Evolutionary conservation across 2,329 filamentous ascomycete genomes (phyloP).

Genomic region (Corniculantispora saksenae): DNA sequence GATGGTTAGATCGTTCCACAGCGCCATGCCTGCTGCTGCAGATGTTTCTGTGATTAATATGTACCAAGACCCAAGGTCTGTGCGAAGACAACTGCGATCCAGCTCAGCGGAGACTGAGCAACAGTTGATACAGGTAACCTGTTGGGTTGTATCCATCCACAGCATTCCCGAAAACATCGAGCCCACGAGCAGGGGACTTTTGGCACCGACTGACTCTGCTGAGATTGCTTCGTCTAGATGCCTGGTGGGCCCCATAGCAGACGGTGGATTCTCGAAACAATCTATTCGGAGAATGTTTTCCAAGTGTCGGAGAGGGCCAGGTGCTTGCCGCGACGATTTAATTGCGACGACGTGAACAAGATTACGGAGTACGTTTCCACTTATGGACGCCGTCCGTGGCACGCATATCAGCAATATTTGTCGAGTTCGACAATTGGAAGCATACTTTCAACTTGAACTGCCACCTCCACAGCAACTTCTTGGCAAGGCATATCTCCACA

Average conservation of each 20-base stretch:
- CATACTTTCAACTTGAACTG: constrained; percentile 6
- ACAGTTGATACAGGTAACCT: not conserved
- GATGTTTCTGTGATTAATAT: constrained; percentile 1
- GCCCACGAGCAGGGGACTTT: not conserved
- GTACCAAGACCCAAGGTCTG: constrained; percentile 12
- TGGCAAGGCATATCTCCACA: not conserved
- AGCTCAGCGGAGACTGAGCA: not conserved
- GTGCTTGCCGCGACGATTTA: not conserved
- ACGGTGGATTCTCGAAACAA: too few relatives aligned
- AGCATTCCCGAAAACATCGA: not conserved
- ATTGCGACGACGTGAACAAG: not conserved
- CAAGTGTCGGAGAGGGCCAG: too few relatives aligned
- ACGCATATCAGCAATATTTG: not conserved
- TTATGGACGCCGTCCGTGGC: not conserved
- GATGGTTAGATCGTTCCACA: constrained; percentile 14
- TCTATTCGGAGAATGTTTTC: too few relatives aligned
- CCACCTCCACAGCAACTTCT: not conserved
- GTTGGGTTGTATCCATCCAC: not conserved
- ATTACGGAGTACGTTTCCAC: not conserved
- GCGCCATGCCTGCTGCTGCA: not conserved
- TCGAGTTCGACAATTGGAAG: not conserved
- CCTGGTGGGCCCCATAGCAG: too few relatives aligned
- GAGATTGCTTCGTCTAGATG: not conserved
- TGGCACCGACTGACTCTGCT: not conserved
- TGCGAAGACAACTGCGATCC: constrained; percentile 15